Conservation (phyloP, 768 basidiomycete species). For the Clitopilus passeckerianus region DNA sequence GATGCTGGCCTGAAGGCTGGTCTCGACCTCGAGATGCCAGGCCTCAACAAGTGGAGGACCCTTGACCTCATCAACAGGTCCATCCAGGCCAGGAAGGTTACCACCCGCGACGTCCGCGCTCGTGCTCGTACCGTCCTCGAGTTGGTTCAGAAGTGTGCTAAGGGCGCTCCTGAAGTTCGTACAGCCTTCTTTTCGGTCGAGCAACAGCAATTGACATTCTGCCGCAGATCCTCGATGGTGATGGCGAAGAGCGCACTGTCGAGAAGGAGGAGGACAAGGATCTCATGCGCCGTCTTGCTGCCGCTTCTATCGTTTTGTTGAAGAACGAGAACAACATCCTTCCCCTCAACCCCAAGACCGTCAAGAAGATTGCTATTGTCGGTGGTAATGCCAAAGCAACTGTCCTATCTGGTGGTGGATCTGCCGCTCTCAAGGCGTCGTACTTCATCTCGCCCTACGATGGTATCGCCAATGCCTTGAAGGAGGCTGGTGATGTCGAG, state of each 20-base stretch:
- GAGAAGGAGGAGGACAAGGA: constrained; percentile 58
- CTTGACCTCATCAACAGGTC: constrained; percentile 63
- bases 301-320: constrained; percentile 67
- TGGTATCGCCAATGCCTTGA: constrained; percentile 61
- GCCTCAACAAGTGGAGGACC: constrained; percentile 69
- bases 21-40: constrained; percentile 78
- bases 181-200: constrained; percentile 3
- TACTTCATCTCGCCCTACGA: constrained; percentile 78
- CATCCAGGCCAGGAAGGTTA: constrained; percentile 59
- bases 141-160: constrained; percentile 65
- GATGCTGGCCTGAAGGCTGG: constrained; percentile 68
- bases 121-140: constrained; percentile 64
- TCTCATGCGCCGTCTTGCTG: constrained; percentile 64
- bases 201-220: not conserved
- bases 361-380: constrained; percentile 72
- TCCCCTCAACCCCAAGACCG: constrained; percentile 40
- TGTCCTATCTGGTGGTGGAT: constrained; percentile 66
- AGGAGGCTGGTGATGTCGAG: constrained; percentile 38
- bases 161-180: constrained; percentile 57
- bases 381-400: constrained; percentile 67
- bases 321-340: constrained; percentile 59
- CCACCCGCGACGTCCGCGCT: constrained; percentile 56
- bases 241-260: constrained; percentile 57
- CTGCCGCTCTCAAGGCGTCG: constrained; percentile 66
- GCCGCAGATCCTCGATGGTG: constrained; percentile 61